phyloP scores from a whole-genome alignment of 1,284 basidiomycete genomes.

The Cryptococcus sp. region DNA sequence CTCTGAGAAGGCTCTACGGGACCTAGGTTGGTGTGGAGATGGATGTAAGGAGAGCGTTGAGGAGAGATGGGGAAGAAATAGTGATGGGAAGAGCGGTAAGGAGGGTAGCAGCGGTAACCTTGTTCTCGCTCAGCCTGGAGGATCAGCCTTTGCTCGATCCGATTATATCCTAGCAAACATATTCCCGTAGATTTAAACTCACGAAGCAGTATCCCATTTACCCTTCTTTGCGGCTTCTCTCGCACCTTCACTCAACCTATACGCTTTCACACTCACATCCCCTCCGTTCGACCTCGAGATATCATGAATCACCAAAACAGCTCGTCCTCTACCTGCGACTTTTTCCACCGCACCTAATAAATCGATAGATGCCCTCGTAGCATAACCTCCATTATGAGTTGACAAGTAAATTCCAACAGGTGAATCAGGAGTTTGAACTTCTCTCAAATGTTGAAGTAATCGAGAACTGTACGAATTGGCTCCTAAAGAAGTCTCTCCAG shows the following conservation, averaged over 20 bases:
- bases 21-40: slow-evolving; percentile 56
- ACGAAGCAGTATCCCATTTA: slow-evolving; percentile 85
- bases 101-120: slow-evolving; percentile 83
- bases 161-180: neutral
- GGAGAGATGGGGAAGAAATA: slow-evolving; percentile 79
- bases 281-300: slow-evolving; percentile 61
- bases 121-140: slow-evolving; percentile 72
- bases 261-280: slow-evolving; percentile 86
- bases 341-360: slow-evolving; percentile 71
- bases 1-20: slow-evolving; percentile 22
- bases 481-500: slow-evolving; percentile 36
- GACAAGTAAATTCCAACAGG: slow-evolving; percentile 96
- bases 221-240: slow-evolving; percentile 77
- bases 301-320: slow-evolving; percentile 89
- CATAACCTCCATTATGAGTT: slow-evolving; percentile 84
- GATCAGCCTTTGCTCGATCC: neutral
- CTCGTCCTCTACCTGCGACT: slow-evolving; percentile 61
- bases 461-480: slow-evolving; percentile 39
- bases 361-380: slow-evolving; percentile 82
- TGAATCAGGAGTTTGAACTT: slow-evolving; percentile 90
- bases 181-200: slow-evolving; percentile 23
- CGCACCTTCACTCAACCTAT: slow-evolving; percentile 77
- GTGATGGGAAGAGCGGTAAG: slow-evolving; percentile 85
- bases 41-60: slow-evolving; percentile 77
- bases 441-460: slow-evolving; percentile 40